Evolutionary conservation across 1,139 yeast genomes (phyloP), one percentile per base, ranked within the genome.

Genomic region (Insectozyma bohioensis): DNA sequence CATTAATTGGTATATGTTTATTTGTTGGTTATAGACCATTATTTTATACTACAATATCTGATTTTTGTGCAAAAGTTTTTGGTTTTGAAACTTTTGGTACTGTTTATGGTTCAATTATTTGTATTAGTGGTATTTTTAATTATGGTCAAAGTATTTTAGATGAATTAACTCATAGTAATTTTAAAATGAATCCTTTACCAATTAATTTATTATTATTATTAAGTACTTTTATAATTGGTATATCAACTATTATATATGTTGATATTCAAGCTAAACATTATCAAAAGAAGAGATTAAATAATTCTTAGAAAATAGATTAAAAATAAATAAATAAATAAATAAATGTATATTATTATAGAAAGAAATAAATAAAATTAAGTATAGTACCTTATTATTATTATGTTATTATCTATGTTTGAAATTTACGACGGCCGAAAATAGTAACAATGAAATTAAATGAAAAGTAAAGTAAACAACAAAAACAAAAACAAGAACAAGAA

Each of bases 1-100:
- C 67, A 4, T 30, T 67, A 9, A 24, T 63, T 26, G 64, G 67
- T 34, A 59, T 68, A 6, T 49, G 58, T 32, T 36, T 68, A 6
- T 68, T 68, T 46, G 72, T 66, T 22, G 62, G 58, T 14, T 68
- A 60, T 50, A 52, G 75, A 38, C 74, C 75, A 10, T 63, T 67
- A 35, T 68, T 65, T 48, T 68, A 68, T 45, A 67, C 75, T 10
- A 58, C 68, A 3, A 57, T 68, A 14, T 61, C 69, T 6, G 75
- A 68, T 39, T 59, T 62, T 36, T 68, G 72, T 45, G 74, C 74
- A 31, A 68, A 68, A 44, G 72, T 68, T 20, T 68, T 68, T 49
- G 75, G 75, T 6, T 68, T 67, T 39, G 72, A 67, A 37, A 68
- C 73, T 10, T 68, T 68, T 45, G 75, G 75, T 5, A 67, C 73